These are phyloP conservation scores for Deuterostichococcus epilithicus DNA, from an alignment of 139 green algal species.

Conservation along the genomic window DNA sequence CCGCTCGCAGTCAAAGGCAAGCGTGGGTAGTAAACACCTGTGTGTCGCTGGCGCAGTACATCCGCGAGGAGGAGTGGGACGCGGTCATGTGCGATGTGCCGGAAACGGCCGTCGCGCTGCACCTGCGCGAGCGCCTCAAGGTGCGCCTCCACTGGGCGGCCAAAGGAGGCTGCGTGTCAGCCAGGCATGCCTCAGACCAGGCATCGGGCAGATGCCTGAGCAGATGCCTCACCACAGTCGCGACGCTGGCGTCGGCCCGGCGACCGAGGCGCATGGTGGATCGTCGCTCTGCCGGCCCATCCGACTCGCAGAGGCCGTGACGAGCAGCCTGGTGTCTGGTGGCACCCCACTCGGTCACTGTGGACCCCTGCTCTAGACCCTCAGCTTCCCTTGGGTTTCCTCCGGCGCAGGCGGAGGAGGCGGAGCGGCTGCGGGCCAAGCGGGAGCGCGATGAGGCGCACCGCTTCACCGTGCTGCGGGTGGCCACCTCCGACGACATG, in stretches of 20 bases:
- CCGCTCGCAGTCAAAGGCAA: no score
- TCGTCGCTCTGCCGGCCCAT: no score
- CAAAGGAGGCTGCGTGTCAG: no score
- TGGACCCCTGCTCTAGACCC: no score
- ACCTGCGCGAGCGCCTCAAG: slow-evolving; percentile 67
- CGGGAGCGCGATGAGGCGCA: slow-evolving; percentile 87
- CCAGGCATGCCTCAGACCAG: no score
- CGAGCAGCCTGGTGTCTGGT: not conserved
- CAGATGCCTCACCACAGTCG: no score
- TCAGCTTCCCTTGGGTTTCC: not conserved
- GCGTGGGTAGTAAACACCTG: no score
- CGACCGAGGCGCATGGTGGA: no score
- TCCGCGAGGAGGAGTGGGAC: not conserved
- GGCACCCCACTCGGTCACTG: no score
- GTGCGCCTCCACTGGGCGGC: slow-evolving; percentile 12
- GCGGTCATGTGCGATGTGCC: slow-evolving; percentile 72
- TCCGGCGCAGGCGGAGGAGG: slow-evolving; percentile 55
- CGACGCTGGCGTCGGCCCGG: no score
- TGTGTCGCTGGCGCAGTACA: not conserved
- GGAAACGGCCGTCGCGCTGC: slow-evolving; percentile 76
- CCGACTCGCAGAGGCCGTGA: no score
- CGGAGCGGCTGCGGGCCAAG: slow-evolving; percentile 57
- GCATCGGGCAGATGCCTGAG: no score
- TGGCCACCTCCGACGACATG: slow-evolving; percentile 63
- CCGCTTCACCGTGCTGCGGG: slow-evolving; percentile 72